These are phyloP conservation scores for Kregervanrija delftensis DNA, from an alignment of 805 yeast genomes.

Conservation along the genomic window DNA sequence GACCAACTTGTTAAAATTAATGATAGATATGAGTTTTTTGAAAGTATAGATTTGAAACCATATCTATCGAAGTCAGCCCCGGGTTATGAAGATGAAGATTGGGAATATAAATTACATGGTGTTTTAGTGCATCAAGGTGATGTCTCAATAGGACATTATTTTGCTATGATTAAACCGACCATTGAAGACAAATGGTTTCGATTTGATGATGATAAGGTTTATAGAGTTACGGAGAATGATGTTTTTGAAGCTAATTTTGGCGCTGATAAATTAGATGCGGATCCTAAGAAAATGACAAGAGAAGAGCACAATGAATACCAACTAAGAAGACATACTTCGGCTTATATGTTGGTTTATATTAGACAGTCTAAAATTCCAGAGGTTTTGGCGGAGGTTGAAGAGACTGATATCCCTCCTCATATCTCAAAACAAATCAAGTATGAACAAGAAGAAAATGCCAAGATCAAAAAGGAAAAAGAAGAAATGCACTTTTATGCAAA, in stretches of 20 bases:
- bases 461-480: conserved; percentile 50
- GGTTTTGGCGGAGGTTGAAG: conserved; percentile 51
- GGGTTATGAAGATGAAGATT: conserved; percentile 41
- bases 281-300: conserved; percentile 45
- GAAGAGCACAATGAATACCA: conserved; percentile 57
- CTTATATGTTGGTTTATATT: conserved; percentile 93
- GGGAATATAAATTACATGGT: conserved; percentile 83
- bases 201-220: conserved; percentile 94
- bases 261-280: conserved; percentile 50
- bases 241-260: conserved; percentile 94
- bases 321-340: conserved; percentile 81
- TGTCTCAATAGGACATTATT: conserved; percentile 92
- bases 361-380: conserved; percentile 52
- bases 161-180: conserved; percentile 84
- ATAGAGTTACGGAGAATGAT: conserved; percentile 75
- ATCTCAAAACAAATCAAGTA: conserved; percentile 57
- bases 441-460: conserved; percentile 54
- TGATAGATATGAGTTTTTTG: conserved; percentile 87
- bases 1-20: conserved; percentile 87
- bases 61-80: conserved; percentile 57
- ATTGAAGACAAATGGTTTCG: conserved; percentile 70
- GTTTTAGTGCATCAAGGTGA: conserved; percentile 96
- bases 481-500: conserved; percentile 63
- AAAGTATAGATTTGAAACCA: conserved; percentile 70
- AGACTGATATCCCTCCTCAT: conserved; percentile 57